Evolutionary conservation across 148 eudicot genomes (phyloP).

Genomic region (Dysphania ambrosioides): DNA sequence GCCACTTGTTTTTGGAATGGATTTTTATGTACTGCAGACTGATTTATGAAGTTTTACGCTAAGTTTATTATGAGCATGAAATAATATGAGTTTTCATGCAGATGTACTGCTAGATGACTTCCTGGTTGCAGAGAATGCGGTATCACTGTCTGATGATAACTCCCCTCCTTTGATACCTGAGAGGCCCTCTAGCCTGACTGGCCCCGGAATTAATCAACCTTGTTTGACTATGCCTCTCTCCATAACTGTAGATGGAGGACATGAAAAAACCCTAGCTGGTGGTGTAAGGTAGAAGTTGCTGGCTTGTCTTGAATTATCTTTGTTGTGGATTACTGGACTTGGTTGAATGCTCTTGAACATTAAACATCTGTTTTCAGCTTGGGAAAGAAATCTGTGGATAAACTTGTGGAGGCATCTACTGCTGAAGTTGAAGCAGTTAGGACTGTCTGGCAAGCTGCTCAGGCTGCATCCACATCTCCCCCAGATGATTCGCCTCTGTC

Average conservation of each 20-base stretch:
- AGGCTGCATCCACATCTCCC: slow-evolving; percentile 61
- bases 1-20: neutral
- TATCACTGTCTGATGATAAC: slow-evolving; percentile 50
- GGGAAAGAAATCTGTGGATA: slow-evolving; percentile 61
- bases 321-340: slow-evolving; percentile 7
- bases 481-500: slow-evolving; percentile 53
- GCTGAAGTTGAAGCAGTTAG: slow-evolving; percentile 93
- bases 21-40: neutral
- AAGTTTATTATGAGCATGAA: neutral
- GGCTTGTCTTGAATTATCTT: neutral
- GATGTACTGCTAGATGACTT: slow-evolving; percentile 76
- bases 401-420: slow-evolving; percentile 75
- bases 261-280: slow-evolving; percentile 39
- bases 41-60: neutral
- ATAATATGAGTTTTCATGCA: slow-evolving; percentile 35
- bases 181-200: slow-evolving; percentile 40
- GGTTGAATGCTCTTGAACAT: slow-evolving; percentile 3
- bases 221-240: slow-evolving; percentile 30
- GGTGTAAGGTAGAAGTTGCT: slow-evolving; percentile 42
- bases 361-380: slow-evolving; percentile 36
- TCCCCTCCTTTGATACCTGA: slow-evolving; percentile 45
- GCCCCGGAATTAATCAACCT: slow-evolving; percentile 40
- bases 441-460: slow-evolving; percentile 94
- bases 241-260: slow-evolving; percentile 35
- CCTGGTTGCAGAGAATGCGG: slow-evolving; percentile 73